Percentiles rank a stretch among this genome's conserved stretches.
These are phyloP conservation scores for Leishmania braziliensis DNA, from an alignment of 208 protist genomes.

Conservation along the genomic window DNA sequence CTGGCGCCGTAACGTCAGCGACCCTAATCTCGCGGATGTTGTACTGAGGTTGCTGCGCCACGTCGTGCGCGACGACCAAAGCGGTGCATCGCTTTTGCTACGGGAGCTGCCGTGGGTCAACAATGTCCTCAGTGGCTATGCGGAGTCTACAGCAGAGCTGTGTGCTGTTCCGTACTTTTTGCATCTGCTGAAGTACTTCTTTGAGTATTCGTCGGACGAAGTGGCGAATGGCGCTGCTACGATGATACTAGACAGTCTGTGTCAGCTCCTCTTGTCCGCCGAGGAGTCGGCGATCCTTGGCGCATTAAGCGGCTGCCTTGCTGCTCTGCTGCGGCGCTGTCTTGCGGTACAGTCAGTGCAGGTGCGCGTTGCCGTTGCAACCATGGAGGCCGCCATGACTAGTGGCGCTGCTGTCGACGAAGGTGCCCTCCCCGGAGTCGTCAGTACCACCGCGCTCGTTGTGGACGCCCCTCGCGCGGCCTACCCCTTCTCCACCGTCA, in stretches of 20 bases:
- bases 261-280: slow-evolving; percentile 49
- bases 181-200: slow-evolving; percentile 24
- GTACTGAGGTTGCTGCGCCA: slow-evolving; percentile 39
- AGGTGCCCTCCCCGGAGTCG: background rate
- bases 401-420: background rate
- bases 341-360: slow-evolving; percentile 36
- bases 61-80: slow-evolving; percentile 18
- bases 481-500: slow-evolving; percentile 47
- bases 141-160: slow-evolving; percentile 33
- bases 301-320: slow-evolving; percentile 48
- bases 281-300: slow-evolving; percentile 61
- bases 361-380: slow-evolving; percentile 22
- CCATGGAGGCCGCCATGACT: slow-evolving; percentile 14
- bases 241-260: slow-evolving; percentile 39
- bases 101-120: slow-evolving; percentile 35
- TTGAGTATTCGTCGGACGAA: slow-evolving; percentile 25
- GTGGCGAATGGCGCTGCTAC: slow-evolving; percentile 28
- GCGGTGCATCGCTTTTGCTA: slow-evolving; percentile 20
- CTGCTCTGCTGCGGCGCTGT: slow-evolving; percentile 50
- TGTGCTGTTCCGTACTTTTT: slow-evolving; percentile 32
- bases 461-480: slow-evolving; percentile 19
- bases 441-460: background rate
- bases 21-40: slow-evolving; percentile 67
- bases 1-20: slow-evolving; percentile 62
- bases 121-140: slow-evolving; percentile 25